A percentile compares a stretch with the other conserved stretches of the same genome.
phyloP scores from a whole-genome alignment of 1,284 basidiomycete species.

The Afroboletus lepidellus region DNA sequence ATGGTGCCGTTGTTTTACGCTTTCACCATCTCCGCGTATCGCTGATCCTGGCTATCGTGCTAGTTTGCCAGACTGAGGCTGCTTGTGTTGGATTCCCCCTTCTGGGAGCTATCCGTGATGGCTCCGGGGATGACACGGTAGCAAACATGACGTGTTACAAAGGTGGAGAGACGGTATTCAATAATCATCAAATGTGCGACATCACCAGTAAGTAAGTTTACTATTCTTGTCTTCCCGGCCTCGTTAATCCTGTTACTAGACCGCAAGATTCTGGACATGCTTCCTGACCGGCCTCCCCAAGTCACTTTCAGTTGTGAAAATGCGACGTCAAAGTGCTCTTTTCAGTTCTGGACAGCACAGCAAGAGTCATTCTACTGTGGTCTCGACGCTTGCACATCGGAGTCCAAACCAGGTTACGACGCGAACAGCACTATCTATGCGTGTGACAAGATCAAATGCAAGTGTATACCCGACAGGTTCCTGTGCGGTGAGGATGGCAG shows the following conservation, averaged over 20 bases:
- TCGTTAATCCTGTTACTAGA: constrained; percentile 44
- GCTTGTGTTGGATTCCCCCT: constrained; percentile 79
- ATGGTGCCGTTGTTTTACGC: constrained; percentile 55
- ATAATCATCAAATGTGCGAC: constrained; percentile 96
- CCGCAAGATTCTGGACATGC: constrained; percentile 86
- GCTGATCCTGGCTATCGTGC: background rate
- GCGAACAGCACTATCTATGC: constrained; percentile 73
- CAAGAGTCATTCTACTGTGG: constrained; percentile 96
- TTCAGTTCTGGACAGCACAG: constrained; percentile 97
- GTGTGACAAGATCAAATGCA: constrained; percentile 85
- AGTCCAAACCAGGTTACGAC: constrained; percentile 54
- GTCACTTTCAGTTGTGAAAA: constrained; percentile 91
- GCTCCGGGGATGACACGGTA: constrained; percentile 43
- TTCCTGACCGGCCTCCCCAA: constrained; percentile 86
- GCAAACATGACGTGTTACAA: constrained; percentile 92
- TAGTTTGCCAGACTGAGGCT: constrained; percentile 82
- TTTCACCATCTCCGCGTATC: background rate
- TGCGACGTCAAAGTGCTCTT: constrained; percentile 66
- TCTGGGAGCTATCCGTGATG: constrained; percentile 44
- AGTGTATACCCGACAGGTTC: constrained; percentile 89
- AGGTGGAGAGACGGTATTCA: constrained; percentile 87
- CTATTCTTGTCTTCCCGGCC: background rate
- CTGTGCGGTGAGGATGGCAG: constrained; percentile 95
- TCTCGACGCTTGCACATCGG: constrained; percentile 64
- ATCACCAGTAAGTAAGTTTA: constrained; percentile 82